Base-by-base conservation (phyloP, 2,329 filamentous ascomycete species). In the Malbranchea cinnamomea region DNA sequence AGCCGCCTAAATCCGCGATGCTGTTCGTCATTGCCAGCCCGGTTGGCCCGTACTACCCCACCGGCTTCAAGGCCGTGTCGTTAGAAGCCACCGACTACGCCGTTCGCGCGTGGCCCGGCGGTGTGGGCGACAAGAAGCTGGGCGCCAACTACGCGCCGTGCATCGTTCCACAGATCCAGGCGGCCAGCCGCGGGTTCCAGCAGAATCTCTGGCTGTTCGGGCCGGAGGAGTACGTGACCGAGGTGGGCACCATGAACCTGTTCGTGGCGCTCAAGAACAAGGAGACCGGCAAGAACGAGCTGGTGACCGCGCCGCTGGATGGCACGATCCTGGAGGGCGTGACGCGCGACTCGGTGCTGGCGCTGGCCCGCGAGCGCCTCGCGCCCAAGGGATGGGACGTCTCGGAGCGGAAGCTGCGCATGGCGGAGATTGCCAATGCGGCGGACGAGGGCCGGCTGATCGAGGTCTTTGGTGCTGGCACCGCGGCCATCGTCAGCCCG, bases 141-240 rank as follows among this genome's bases (percentile, higher is more conserved):
- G 89, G 89, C 38, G 89, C 87, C 49, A 98, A 98, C 70, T 98
- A 98, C 56, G 89, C 89, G n/a, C 89, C 89, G 4, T 95, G 89
- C 63, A 87, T 98, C 47, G 65, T 95, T n/a, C 89, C 89, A 11
- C 89, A 98, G 61, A 71, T 89, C 47, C 73, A 93, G 59, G 89
- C 89, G 23, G 83, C 84, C 26, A 79, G 75, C 55, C 74, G 84
- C 33, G 89, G 89, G 13, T 93, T 85, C 68, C 87, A 95, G 61
- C 89, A 98, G 65, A 98, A 95, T 59, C 68, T 98, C 31, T 98
- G 89, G 89, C 64, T 98, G 18, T 98, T 95, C 51, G 85, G 85
- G 24, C 77, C 91, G 49, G 83, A 95, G 57, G 83, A 95, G 55
- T 93, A 78, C 49, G 77, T 95, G 35, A 98, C 89, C 26, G 89